Evolutionary conservation across 805 yeast species (phyloP).

Genomic region (Teunomyces stri): DNA sequence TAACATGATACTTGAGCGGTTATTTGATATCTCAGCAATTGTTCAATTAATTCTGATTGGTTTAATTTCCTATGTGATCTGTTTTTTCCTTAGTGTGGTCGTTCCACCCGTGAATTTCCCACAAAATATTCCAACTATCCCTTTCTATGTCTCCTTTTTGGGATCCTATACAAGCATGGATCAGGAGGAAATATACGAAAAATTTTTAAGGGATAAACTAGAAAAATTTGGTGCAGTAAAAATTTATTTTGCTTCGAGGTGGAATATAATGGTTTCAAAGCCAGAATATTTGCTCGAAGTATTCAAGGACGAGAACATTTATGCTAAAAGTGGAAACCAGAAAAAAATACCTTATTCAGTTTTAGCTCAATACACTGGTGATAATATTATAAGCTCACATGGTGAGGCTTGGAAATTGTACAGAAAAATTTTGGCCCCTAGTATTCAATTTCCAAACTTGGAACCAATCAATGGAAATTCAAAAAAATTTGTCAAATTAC

Average conservation of each 20-base stretch:
- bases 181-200: slow-evolving; percentile 46
- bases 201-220: slow-evolving; percentile 41
- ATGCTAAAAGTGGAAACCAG: slow-evolving; percentile 60
- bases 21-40: neutral
- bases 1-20: neutral
- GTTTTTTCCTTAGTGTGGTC: slow-evolving; percentile 13
- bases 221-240: slow-evolving; percentile 58
- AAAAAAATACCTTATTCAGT: slow-evolving; percentile 56
- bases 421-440: slow-evolving; percentile 43
- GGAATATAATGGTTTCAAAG: slow-evolving; percentile 54
- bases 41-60: slow-evolving; percentile 2
- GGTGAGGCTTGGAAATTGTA: slow-evolving; percentile 51
- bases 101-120: slow-evolving; percentile 55
- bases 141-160: slow-evolving; percentile 55
- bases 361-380: slow-evolving; percentile 55
- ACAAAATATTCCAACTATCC: slow-evolving; percentile 55
- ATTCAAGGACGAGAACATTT: slow-evolving; percentile 48
- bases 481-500: neutral
- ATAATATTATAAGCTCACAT: slow-evolving; percentile 59
- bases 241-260: slow-evolving; percentile 57
- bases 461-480: slow-evolving; percentile 40
- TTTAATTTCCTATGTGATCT: neutral
- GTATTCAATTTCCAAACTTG: slow-evolving; percentile 49
- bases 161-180: slow-evolving; percentile 44
- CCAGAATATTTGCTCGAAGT: slow-evolving; percentile 48